Base-by-base conservation (phyloP, 331 rosid species). In the Dryas integrifolia region DNA sequence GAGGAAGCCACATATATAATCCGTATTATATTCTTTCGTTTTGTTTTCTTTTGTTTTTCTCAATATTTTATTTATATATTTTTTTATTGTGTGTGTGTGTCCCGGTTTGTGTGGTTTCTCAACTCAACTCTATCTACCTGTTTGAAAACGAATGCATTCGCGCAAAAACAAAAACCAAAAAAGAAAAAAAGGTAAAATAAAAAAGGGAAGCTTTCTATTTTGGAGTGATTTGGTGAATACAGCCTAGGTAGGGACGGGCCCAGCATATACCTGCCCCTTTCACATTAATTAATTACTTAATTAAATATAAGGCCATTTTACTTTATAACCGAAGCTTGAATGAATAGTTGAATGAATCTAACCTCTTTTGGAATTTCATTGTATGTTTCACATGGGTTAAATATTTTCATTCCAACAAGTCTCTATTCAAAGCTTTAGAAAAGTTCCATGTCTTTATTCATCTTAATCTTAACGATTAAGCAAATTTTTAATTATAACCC, bases 71-170 rank as follows among this genome's bases (percentile, higher is more conserved):
- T 14, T 53, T 68, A 21, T 0, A 45, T 35, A 3, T 2, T 5
- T 75, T 76, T 75, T 82, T 68, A 72, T 61, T 77, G 60, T 74
- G 35, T 30, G 1, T 77, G 53, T 65, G 18, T 38, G 82, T 75
- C 71, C 72, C 57, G 67, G 74, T 58, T 43, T 51, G 82, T 58
- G 80, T 65, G 77, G 79, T 84, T 85, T 78, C 88, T 81, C 74
- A 63, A 66, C 88, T 81, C 74, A 58, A 66, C 67, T 59, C 80
- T 70, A 78, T 85, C 86, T 61, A 67, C 83, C 83, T 56, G 73
- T 87, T 87, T 80, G 88, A 82, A 85, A 85, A 85, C 49, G 64
- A 76, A 78, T 30, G 52, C 67, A 6, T 2, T 6, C 30, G 1
- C 80, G 61, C 11, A n/a, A 30, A 11, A 14, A 24, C 16, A 18